Conservation (phyloP, 1,139 yeast species). For the Groenewaldozyma sp. region DNA sequence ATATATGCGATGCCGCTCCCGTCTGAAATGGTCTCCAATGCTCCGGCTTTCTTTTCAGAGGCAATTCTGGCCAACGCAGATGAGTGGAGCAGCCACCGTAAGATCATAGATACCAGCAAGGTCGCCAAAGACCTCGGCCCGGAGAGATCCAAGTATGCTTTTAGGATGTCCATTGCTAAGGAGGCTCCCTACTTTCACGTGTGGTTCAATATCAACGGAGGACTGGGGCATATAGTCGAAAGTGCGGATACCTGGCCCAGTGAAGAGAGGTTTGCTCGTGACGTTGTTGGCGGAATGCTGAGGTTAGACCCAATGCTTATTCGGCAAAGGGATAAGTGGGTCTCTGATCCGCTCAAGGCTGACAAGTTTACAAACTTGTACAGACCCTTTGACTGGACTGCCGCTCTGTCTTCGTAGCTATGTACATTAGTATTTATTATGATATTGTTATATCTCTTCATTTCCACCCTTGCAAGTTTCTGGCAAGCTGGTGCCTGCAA, state of each 20-base stretch:
- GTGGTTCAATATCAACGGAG: constrained; percentile 41
- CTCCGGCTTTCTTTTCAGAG: constrained; percentile 36
- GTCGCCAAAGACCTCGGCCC: constrained; percentile 18
- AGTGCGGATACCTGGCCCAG: constrained; percentile 35
- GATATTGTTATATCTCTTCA: no score
- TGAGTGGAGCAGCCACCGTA: constrained; percentile 36
- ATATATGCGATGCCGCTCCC: constrained; percentile 40
- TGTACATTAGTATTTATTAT: no score
- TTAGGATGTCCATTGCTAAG: constrained; percentile 35
- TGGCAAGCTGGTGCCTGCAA: no score
- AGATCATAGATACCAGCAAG: constrained; percentile 29
- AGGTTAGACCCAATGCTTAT: constrained; percentile 30
- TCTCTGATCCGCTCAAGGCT: constrained; percentile 7
- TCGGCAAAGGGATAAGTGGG: constrained; percentile 28
- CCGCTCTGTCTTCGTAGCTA: no score
- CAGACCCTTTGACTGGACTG: constrained; percentile 12
- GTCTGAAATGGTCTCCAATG: constrained; percentile 20
- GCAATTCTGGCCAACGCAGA: constrained; percentile 34
- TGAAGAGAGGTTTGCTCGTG: constrained; percentile 38
- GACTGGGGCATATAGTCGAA: constrained; percentile 44
- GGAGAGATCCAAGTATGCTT: constrained; percentile 23
- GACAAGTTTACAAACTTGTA: constrained; percentile 4
- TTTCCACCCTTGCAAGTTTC: no score
- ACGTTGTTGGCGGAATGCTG: constrained; percentile 38
- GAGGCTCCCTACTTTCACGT: constrained; percentile 44